Percentiles rank a stretch among this genome's conserved stretches.
Conservation (phyloP, 2,329 filamentous ascomycete species). For the Pseudogymnoascus sp. region DNA sequence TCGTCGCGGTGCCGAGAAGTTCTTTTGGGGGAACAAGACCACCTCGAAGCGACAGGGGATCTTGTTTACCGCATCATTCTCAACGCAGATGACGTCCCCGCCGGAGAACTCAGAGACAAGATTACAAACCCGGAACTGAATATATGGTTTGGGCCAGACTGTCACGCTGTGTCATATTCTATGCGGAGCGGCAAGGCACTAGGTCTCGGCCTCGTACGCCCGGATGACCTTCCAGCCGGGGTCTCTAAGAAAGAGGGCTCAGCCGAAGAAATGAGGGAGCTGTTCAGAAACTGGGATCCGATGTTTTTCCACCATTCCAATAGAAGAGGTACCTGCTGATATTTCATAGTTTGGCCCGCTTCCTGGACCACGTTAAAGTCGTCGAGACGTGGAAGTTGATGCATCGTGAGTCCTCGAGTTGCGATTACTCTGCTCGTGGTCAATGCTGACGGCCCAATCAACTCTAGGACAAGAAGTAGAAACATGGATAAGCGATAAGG, state of each 20-base stretch:
- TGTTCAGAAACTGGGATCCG: constrained; percentile 59
- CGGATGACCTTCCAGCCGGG: constrained; percentile 50
- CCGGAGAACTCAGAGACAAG: constrained; percentile 40
- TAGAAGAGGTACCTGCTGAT: neutral
- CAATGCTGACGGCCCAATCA: constrained; percentile 28
- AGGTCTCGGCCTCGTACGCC: constrained; percentile 57
- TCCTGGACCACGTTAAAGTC: constrained; percentile 41
- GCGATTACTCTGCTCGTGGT: neutral
- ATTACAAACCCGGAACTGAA: constrained; percentile 43
- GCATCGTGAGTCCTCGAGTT: constrained; percentile 19
- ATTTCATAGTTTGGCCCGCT: constrained; percentile 25
- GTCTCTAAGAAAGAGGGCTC: constrained; percentile 44
- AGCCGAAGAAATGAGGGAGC: constrained; percentile 49
- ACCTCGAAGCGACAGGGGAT: constrained; percentile 30
- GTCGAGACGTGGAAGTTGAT: constrained; percentile 65
- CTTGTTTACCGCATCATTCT: constrained; percentile 56
- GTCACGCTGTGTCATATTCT: constrained; percentile 55
- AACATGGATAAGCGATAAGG: constrained; percentile 19
- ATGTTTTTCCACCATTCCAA: constrained; percentile 25
- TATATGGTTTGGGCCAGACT: constrained; percentile 55
- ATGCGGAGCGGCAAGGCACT: constrained; percentile 49
- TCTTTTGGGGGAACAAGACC: neutral
- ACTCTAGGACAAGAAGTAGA: constrained; percentile 11
- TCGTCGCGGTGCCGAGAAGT: constrained; percentile 10
- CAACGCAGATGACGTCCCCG: constrained; percentile 38